phyloP scores from a whole-genome alignment of 345 rosid species.

The Geranium rotundifolium region DNA sequence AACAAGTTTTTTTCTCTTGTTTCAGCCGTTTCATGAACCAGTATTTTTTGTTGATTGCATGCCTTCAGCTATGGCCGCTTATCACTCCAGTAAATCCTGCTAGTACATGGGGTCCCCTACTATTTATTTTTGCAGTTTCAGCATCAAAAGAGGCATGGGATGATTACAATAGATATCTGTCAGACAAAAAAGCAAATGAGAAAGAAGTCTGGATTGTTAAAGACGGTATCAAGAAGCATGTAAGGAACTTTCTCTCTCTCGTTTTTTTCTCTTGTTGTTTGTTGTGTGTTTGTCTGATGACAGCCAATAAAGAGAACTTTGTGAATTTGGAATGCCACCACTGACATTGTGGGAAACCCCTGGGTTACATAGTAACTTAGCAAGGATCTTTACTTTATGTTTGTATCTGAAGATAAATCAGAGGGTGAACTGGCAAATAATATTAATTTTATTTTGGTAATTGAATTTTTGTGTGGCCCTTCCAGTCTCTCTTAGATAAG shows the following conservation, averaged over 20 bases:
- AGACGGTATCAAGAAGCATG: constrained; percentile 71
- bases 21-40: constrained; percentile 99
- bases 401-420: neutral
- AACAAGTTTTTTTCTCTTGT: neutral
- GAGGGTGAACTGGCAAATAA: neutral
- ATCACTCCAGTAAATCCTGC: constrained; percentile 99
- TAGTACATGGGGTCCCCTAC: constrained; percentile 97
- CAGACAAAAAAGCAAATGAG: constrained; percentile 95
- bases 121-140: constrained; percentile 89
- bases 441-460: neutral
- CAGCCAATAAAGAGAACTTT: neutral
- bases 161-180: constrained; percentile 89
- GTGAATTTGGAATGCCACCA: neutral
- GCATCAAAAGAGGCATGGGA: constrained; percentile 99
- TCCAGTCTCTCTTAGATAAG: too few relatives aligned
- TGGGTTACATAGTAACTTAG: neutral
- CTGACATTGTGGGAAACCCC: neutral
- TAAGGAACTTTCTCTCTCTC: constrained; percentile 20
- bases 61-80: constrained; percentile 99
- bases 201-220: constrained; percentile 88
- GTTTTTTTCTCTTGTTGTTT: constrained; percentile 2
- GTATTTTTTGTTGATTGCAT: constrained; percentile 95
- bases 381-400: neutral
- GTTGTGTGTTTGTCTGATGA: neutral
- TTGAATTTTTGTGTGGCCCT: too few relatives aligned